Percentiles rank a stretch among this genome's conserved stretches.
Conservation (phyloP, 768 basidiomycete species). For the Crassisporium funariophilum region DNA sequence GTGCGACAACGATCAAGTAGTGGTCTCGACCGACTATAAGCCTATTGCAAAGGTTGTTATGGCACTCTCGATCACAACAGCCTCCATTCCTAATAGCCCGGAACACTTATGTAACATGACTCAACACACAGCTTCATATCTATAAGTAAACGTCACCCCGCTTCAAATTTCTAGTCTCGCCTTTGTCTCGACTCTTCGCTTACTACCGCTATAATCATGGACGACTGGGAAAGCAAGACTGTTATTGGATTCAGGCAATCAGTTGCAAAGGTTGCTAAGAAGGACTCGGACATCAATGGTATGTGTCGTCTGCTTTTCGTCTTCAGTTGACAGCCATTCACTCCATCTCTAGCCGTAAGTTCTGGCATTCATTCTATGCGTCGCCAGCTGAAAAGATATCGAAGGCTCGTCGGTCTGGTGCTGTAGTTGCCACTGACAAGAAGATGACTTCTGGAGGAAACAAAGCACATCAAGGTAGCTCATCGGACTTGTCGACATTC, state of each 20-base stretch:
- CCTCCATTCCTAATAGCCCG: no score
- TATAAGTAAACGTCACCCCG: no score
- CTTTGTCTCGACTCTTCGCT: slow-evolving; percentile 15
- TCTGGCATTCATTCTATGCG: background rate
- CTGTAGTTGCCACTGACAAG: slow-evolving; percentile 83
- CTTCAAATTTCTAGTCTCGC: no score
- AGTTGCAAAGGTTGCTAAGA: slow-evolving; percentile 64
- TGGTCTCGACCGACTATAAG: no score
- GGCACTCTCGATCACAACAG: no score
- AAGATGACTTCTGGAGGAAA: slow-evolving; percentile 69
- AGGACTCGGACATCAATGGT: slow-evolving; percentile 60
- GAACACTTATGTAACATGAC: no score
- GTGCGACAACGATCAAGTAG: background rate
- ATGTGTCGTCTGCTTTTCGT: slow-evolving; percentile 19
- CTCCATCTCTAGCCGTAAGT: slow-evolving; percentile 53
- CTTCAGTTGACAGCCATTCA: slow-evolving; percentile 2
- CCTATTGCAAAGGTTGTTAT: no score
- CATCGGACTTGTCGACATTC: background rate
- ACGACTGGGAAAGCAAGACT: slow-evolving; percentile 73
- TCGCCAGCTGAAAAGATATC: no score
- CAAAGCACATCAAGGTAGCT: slow-evolving; percentile 72
- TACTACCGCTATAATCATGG: slow-evolving; percentile 38
- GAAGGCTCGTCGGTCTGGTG: slow-evolving; percentile 75
- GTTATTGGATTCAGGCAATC: slow-evolving; percentile 74
- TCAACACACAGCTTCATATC: no score